Conservation (phyloP, 805 yeast genomes). For the Saturnispora serradocipensis region DNA sequence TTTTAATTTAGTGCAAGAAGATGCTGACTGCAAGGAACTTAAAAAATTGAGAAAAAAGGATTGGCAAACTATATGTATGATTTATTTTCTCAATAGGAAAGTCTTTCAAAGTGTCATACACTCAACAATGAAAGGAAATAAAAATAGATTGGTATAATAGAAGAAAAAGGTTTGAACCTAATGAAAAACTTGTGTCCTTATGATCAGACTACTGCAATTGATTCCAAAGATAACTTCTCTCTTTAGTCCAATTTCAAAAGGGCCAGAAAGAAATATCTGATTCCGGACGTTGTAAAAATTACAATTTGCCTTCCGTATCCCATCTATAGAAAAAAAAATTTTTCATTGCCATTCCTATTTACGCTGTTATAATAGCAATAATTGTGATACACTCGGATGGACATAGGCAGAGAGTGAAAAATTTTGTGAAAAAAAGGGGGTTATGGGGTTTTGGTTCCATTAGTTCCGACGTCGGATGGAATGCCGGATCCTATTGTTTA, state of each 20-base stretch:
- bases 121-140: background rate
- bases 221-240: background rate
- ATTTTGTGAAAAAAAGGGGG: background rate
- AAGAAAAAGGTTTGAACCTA: background rate
- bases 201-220: background rate
- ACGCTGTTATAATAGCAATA: background rate
- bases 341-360: background rate
- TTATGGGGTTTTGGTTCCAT: background rate
- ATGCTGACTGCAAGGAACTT: background rate
- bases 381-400: background rate
- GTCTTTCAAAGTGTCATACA: background rate
- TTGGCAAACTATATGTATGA: background rate
- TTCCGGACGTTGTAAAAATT: background rate
- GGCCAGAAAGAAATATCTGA: background rate
- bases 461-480: background rate
- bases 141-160: background rate
- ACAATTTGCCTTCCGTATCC: background rate
- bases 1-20: background rate
- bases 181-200: background rate
- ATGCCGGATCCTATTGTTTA: background rate
- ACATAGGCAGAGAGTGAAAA: background rate
- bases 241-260: background rate
- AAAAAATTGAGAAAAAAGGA: background rate
- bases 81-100: background rate
- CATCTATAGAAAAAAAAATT: background rate